These are phyloP conservation scores for Umbelopsis isabellina DNA, from an alignment of 192 early-diverging fungal species.

Conservation along the genomic window DNA sequence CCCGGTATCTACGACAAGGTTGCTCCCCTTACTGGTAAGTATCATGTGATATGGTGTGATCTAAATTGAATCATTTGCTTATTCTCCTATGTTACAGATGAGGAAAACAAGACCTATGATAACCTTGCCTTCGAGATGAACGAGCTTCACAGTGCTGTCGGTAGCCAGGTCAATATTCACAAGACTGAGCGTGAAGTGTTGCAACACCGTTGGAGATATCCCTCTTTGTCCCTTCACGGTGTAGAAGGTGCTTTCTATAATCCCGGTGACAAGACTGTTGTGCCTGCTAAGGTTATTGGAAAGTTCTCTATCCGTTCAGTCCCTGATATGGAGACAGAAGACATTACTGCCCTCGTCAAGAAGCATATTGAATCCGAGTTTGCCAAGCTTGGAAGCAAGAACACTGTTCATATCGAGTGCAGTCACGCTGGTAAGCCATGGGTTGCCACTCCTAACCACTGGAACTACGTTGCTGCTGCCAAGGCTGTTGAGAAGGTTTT, in stretches of 20 bases:
- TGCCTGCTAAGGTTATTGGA: conserved; percentile 92
- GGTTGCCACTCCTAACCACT: conserved; percentile 89
- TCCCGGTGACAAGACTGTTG: conserved; percentile 95
- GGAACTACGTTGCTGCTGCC: conserved; percentile 91
- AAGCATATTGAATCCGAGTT: conserved; percentile 83
- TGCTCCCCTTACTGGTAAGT: conserved; percentile 70
- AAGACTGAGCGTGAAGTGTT: conserved; percentile 75
- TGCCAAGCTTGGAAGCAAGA: conserved; percentile 88
- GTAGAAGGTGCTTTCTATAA: conserved; percentile 97
- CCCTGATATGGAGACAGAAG: conserved; percentile 88
- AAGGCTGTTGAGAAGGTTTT: conserved; percentile 93
- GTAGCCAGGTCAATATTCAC: conserved; percentile 77
- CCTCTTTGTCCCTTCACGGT: conserved; percentile 94
- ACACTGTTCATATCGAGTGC: conserved; percentile 73
- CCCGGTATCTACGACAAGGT: conserved; percentile 94
- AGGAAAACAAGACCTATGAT: conserved; percentile 83
- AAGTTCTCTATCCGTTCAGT: conserved; percentile 99
- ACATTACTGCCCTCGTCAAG: conserved; percentile 74
- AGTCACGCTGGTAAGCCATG: conserved; percentile 88
- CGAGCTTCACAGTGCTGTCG: conserved; percentile 82
- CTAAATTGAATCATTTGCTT: neutral
- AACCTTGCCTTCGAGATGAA: conserved; percentile 77
- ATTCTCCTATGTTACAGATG: conserved; percentile 42
- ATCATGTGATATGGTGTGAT: neutral
- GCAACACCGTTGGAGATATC: conserved; percentile 94